A percentile compares a stretch with the other conserved stretches of the same genome.
phyloP scores from a whole-genome alignment of 371 early-diverging fungal species.

The Capillidium heterosporum region DNA sequence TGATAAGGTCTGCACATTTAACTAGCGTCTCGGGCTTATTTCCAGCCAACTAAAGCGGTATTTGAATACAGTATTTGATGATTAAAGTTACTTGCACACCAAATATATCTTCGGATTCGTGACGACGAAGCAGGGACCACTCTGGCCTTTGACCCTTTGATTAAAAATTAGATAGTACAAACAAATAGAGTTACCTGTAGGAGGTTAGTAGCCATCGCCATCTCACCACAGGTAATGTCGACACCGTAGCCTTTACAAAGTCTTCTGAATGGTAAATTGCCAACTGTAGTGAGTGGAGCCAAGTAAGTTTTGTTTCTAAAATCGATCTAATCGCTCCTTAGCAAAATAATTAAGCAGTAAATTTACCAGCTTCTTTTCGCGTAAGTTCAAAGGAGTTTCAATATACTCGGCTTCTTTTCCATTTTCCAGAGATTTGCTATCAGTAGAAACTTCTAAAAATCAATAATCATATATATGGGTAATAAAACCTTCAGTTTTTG shows the following conservation, averaged over 20 bases:
- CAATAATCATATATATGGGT: background rate
- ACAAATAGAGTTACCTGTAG: conserved; percentile 16
- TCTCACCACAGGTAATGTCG: conserved; percentile 94
- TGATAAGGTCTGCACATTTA: conserved; percentile 49
- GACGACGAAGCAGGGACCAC: conserved; percentile 77
- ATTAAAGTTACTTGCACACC: conserved; percentile 64
- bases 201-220: conserved; percentile 66
- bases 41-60: conserved; percentile 19
- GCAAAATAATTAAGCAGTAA: background rate
- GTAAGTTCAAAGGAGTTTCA: conserved; percentile 12
- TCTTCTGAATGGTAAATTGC: conserved; percentile 90
- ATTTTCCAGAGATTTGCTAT: conserved; percentile 8
- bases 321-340: conserved; percentile 31
- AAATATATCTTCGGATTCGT: conserved; percentile 77
- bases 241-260: conserved; percentile 85
- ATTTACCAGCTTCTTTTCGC: conserved; percentile 16
- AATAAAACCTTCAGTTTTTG: background rate
- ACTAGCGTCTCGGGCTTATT: conserved; percentile 40
- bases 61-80: too few relatives aligned
- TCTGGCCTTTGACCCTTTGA: conserved; percentile 48
- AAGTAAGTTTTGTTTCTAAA: conserved; percentile 80
- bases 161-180: background rate
- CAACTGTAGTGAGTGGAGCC: conserved; percentile 95
- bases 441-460: conserved; percentile 8
- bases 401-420: conserved; percentile 4